Evolutionary conservation across 805 yeast species (phyloP), one percentile per base, ranked within the genome.

Genomic region (Pichia californica): DNA sequence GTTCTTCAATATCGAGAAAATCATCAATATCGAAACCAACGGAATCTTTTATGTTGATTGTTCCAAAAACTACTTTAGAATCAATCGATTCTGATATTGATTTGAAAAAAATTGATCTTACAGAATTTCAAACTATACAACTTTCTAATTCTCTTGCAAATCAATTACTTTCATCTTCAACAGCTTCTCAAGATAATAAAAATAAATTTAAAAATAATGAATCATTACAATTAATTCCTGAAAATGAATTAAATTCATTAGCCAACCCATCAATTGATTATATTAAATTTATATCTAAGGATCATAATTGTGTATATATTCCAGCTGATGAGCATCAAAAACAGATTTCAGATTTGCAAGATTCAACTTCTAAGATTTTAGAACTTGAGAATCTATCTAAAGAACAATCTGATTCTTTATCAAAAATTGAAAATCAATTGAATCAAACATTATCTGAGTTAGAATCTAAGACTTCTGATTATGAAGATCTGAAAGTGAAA

Each of bases 251-350:
- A 14, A 29, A 28, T 19, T 20, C 5, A 2, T 35, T 35, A 25
- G 14, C 21, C 21, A 43, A 43, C 9, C 56, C 60, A 28, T 50
- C 45, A 27, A 36, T 36, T 16, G 53, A 53, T 27, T 47, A 52
- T 40, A 30, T 53, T 36, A 44, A 48, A 47, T 26, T 43, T 11
- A 41, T 55, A 41, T 36, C 52, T 31, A 37, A 34, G 15, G 7
- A 23, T 13, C 48, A 36, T 31, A 50, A 47, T 3, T 33, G 42
- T 23, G 51, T 50, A 14, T 33, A 14, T 14, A 6, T 33, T 6
- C n/a, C 26, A 5, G 15, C 7, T 15, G 13, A 19, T 21, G 31
- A 36, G 8, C 15, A 36, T 13, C 8, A 27, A 21, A 7, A 10
- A 10, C n/a, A 9, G 5, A 27, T 3, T 13, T 27, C 30, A 27